Base-by-base conservation (phyloP, 2,329 filamentous ascomycete genomes). In the Aspergillus intermedius region DNA sequence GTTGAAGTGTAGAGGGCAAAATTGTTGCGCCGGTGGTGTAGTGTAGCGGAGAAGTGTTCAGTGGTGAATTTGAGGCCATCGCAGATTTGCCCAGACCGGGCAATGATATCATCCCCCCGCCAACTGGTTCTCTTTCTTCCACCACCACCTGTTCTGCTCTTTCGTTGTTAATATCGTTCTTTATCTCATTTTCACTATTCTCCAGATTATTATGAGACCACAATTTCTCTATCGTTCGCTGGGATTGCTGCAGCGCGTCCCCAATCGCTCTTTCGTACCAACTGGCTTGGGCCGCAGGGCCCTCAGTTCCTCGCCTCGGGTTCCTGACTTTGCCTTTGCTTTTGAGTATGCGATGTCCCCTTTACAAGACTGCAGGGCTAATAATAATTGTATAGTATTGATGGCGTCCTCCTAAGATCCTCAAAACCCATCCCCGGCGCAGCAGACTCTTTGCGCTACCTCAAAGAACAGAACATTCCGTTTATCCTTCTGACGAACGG, bases 401-500 rank as follows among this genome's bases (percentile, higher is more conserved):
- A 98, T 68, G 93, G 93, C 48, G 93, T 98, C n/a, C 81, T 98
- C 17, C 78, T 97, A 28, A 88, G 91, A 62, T 86, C 87, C 51
- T 82, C 86, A 3, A 81, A 84, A 53, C 83, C 88, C 3, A 83
- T 97, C 42, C 86, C 88, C 1, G 86, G 87, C 28, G 91, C 93
- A 1, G 75, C 81, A 1, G 78, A 87, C 61, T 80, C 90, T 12
- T 78, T 98, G 17, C 73, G 76, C 25, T 85, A 83, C 60, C 82
- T 97, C 17, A 82, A 90, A 58, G 71, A 78, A 42, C 78, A 90
- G 61, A 77, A 80, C 42, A 88, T 96, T 42, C 91, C 91, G 10
- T 97, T 95, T 72, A 91, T 98, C 60, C 81, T 98, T 30, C 77
- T 98, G 54, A 98, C 93, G 50, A 98, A 98, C 70, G 93, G 93